These are phyloP conservation scores for Lachnellula willkommii DNA, from an alignment of 2,329 filamentous ascomycete genomes.

Conservation along the genomic window DNA sequence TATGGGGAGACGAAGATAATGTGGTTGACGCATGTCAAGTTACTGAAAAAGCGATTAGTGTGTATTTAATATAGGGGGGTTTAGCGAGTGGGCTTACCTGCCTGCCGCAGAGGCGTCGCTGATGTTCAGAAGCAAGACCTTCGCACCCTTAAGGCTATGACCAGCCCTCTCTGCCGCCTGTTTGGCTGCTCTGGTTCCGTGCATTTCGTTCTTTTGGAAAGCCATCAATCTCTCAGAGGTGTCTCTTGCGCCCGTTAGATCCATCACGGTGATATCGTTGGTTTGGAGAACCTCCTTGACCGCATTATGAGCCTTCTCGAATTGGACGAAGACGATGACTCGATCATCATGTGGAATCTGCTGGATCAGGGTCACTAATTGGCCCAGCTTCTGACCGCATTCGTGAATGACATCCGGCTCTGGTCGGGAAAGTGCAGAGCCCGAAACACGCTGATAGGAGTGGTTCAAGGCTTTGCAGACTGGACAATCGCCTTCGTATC, in stretches of 20 bases:
- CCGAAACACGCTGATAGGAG: neutral
- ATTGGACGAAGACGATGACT: slow-evolving; percentile 52
- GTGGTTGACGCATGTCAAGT: slow-evolving; percentile 59
- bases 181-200: neutral
- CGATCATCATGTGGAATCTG: slow-evolving; percentile 40
- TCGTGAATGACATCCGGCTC: slow-evolving; percentile 6
- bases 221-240: slow-evolving; percentile 33
- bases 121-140: slow-evolving; percentile 52
- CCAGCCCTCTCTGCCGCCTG: neutral
- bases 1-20: slow-evolving; percentile 58
- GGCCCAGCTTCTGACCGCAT: slow-evolving; percentile 44
- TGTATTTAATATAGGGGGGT: neutral
- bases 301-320: slow-evolving; percentile 32
- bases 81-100: slow-evolving; percentile 39
- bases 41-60: slow-evolving; percentile 36
- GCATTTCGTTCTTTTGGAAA: slow-evolving; percentile 39
- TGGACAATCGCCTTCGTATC: neutral
- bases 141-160: neutral
- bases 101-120: slow-evolving; percentile 54
- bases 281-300: slow-evolving; percentile 25
- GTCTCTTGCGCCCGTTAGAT: slow-evolving; percentile 32
- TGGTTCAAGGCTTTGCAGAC: neutral
- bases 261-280: slow-evolving; percentile 30
- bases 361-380: slow-evolving; percentile 40
- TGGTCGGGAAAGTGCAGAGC: neutral